A percentile compares a stretch with the other conserved stretches of the same genome.
These are phyloP conservation scores for Cotoneaster glaucophyllus DNA, from an alignment of 306 rosid species.

Conservation along the genomic window DNA sequence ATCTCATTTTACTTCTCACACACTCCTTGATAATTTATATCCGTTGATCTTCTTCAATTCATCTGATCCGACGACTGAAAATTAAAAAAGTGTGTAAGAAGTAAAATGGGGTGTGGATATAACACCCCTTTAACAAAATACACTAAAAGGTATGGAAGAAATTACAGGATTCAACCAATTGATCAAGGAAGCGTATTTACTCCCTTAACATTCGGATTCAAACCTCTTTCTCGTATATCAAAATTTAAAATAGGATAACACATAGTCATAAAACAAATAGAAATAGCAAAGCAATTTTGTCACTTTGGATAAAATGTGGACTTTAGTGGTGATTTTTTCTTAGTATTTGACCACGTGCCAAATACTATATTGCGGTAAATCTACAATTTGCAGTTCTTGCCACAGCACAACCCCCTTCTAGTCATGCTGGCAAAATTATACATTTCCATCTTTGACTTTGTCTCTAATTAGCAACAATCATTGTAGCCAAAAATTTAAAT, in stretches of 20 bases:
- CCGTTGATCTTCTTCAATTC: too few species aligned
- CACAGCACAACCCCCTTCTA: background rate
- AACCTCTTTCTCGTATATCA: background rate
- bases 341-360: background rate
- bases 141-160: too few species aligned
- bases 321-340: background rate
- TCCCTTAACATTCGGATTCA: too few species aligned
- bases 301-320: background rate
- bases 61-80: too few species aligned
- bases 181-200: too few species aligned
- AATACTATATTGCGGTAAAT: background rate
- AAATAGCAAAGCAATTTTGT: background rate
- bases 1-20: too few species aligned
- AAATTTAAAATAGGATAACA: too few species aligned
- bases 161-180: too few species aligned
- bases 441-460: background rate
- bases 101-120: too few species aligned
- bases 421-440: background rate
- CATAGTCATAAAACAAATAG: background rate
- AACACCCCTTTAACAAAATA: too few species aligned
- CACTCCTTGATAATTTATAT: too few species aligned
- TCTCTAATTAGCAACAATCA: background rate
- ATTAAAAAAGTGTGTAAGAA: too few species aligned
- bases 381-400: background rate
- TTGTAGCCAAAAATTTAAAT: background rate